Conservation (phyloP, 495 filamentous ascomycete species). For the Copromyces sp. region DNA sequence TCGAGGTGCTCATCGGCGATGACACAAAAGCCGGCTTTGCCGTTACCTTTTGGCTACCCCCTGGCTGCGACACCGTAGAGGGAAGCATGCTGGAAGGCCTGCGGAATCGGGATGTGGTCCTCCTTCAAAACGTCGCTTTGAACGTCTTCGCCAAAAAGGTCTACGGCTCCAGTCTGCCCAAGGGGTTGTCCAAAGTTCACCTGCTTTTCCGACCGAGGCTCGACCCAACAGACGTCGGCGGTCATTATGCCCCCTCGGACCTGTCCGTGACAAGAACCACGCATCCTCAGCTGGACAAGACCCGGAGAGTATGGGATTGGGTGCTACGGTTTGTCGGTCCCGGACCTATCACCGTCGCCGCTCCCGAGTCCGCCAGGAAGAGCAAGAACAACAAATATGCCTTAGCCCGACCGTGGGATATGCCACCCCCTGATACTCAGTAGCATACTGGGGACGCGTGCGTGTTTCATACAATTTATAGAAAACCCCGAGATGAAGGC, state of each 20-base stretch:
- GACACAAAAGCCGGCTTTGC: constrained; percentile 74
- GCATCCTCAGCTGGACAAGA: constrained; percentile 51
- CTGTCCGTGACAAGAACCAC: constrained; percentile 16
- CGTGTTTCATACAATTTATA: not conserved
- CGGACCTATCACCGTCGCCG: not conserved
- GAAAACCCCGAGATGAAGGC: not conserved
- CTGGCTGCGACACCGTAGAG: constrained; percentile 17
- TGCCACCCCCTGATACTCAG: constrained; percentile 12
- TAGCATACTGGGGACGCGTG: not conserved
- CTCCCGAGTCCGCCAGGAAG: not conserved
- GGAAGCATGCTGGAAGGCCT: constrained; percentile 41
- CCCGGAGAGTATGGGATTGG: constrained; percentile 63
- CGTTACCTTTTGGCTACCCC: constrained; percentile 70
- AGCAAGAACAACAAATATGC: not conserved
- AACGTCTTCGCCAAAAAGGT: constrained; percentile 61
- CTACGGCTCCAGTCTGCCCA: constrained; percentile 64
- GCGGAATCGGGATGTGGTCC: constrained; percentile 60
- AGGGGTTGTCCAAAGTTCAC: constrained; percentile 59
- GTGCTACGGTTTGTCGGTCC: constrained; percentile 57
- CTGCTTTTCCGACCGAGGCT: constrained; percentile 48
- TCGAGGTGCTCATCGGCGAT: constrained; percentile 77
- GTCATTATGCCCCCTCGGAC: constrained; percentile 33
- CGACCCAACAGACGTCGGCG: constrained; percentile 31
- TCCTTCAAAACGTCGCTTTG: constrained; percentile 68
- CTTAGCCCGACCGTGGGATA: not conserved